Percentiles rank a stretch among this genome's conserved stretches.
Conservation (phyloP, 129 eudicot genomes). For the Flaveria bidentis region DNA sequence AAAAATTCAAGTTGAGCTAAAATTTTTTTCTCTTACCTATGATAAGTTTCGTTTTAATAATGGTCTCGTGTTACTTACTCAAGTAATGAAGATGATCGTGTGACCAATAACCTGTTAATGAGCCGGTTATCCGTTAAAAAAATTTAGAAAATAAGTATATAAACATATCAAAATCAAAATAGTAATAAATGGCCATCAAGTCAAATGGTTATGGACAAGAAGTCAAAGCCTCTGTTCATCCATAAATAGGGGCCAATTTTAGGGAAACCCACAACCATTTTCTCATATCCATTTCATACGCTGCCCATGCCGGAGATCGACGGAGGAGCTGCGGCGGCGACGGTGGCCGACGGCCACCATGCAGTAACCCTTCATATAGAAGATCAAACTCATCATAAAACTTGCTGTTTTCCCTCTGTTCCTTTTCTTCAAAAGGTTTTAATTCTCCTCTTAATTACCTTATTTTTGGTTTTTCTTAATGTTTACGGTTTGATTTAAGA, state of each 20-base stretch:
- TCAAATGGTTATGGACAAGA: background rate
- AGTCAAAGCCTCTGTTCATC: conserved; percentile 4
- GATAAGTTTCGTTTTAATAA: too few species aligned
- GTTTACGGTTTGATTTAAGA: too few species aligned
- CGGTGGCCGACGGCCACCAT: conserved; percentile 29
- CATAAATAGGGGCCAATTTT: background rate
- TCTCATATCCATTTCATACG: background rate
- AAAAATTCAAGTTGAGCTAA: too few species aligned
- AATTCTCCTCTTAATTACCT: too few species aligned
- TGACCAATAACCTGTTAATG: too few species aligned
- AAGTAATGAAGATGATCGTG: too few species aligned
- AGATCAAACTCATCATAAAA: conserved; percentile 22
- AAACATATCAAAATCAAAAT: background rate
- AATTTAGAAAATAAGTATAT: background rate
- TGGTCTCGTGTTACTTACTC: too few species aligned
- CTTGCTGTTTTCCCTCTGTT: conserved; percentile 29
- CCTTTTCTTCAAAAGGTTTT: conserved; percentile 36
- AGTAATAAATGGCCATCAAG: background rate
- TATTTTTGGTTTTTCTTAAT: too few species aligned
- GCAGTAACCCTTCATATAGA: conserved; percentile 18
- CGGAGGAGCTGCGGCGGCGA: conserved; percentile 10
- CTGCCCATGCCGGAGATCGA: conserved; percentile 33
- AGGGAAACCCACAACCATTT: background rate
- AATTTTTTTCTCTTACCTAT: too few species aligned
- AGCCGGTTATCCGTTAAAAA: too few species aligned